Evolutionary conservation across 768 basidiomycete species (phyloP), one percentile per base, ranked within the genome.

Genomic region (Agaricus blazei): DNA sequence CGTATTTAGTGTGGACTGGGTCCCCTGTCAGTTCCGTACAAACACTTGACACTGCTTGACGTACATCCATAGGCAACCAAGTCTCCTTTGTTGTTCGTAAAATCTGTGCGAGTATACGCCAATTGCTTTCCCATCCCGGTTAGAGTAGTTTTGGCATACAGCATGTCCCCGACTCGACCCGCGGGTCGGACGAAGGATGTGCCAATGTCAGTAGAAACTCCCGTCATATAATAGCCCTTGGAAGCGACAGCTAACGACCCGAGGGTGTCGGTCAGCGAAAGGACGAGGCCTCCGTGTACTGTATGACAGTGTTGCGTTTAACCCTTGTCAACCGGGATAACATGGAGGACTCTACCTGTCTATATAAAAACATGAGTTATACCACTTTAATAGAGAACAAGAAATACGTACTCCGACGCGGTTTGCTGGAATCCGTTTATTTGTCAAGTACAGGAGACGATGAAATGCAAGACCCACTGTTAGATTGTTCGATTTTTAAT

Each of bases 141-240:
- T 31, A 92, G 64, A 1, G 76, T 74, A 0, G 85, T 88, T 60
- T 77, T 87, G 3, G 82, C 82, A 52, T 79, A 76, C 12, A 93
- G 66, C 11, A 77, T 69, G 58, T 92, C 88, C 9, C 90, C 91
- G 0, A 74, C 71, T 52, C 73, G 77, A n/a, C 91, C 91, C 4
- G 80, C 87, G 19, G 88, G 88, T 34, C 83, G 82, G 55, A 92
- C 81, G 59, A 92, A 93, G 1, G 87, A 87, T 0, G 90, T 80
- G 24, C 76, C 84, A 59, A 93, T 82, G 65, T 93, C 90, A 3
- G 89, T 90, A 2, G 88, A 90, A 9, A 93, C 90, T 14, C 91
- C 90, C 0, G 91, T 93, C 90, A 91, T 90, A 63, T 73, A 93
- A 8, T 90, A 85, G 2, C 91, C 91, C 59, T 84, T 85, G 12